Evolutionary conservation across 1,284 basidiomycete genomes (phyloP), one percentile per base, ranked within the genome.

Genomic region (Microstroma glucosiphilum): DNA sequence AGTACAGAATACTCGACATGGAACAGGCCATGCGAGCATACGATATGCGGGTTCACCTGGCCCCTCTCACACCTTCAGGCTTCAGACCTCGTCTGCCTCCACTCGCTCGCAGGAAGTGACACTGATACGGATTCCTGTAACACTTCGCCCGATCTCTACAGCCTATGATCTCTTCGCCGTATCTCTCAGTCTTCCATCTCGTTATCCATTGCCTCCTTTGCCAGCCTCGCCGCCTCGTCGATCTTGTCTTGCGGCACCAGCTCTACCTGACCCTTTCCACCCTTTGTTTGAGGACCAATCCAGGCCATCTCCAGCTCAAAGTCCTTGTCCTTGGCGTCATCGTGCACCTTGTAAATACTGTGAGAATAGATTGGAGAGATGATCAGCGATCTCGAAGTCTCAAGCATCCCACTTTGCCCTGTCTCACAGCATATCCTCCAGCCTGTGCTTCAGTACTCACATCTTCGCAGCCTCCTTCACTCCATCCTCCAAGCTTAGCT

Each of bases 241-340:
- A 19, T 19, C 21, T 21, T 25, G 42, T 58, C 58, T 23, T 41
- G n/a, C 19, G 49, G 40, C 42, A 59, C 56, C 6, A 58, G n/a
- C 23, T 60, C 59, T 9, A 43, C 57, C 17, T 12, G 9, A 13
- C 42, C 61, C n/a, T 54, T 60, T n/a, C 88, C 81, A 56, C 86
- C 87, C 30, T 88, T 87, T 23, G 89, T 90, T 81, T 96, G 91
- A 30, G 87, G 84, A 37, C 92, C 87, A 64, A 97, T 87, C 96
- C 96, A 99, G 43, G 92, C 91, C 84, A 99, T 86, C 81, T 99
- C 96, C 25, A 99, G 85, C 80, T 98, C 96, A 72, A 99, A 98
- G 60, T 92, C 89, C 79, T 96, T 96, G 82, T 98, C 94, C 80
- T 97, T 96, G 62, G 90, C 82, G 68, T 98, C 96, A 69, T 98